Conservation (phyloP, 257 asterid species). For the Ocimum tenuiflorum region DNA sequence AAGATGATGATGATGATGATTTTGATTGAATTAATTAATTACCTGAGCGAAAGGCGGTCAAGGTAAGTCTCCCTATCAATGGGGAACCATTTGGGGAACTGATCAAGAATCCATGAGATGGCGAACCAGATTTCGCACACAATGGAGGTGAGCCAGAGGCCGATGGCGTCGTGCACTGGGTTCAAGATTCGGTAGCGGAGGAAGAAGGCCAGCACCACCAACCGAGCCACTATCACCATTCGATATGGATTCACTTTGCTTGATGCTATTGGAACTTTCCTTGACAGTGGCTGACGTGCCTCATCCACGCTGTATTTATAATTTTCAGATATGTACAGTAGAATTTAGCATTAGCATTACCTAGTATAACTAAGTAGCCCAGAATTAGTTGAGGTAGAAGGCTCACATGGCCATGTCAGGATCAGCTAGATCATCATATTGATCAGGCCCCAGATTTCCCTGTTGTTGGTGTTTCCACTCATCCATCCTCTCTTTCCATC, state of each 20-base stretch:
- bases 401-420: conserved; percentile 71
- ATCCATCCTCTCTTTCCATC: conserved; percentile 94
- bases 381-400: too few relatives aligned
- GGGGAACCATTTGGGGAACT: too few relatives aligned
- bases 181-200: conserved; percentile 83
- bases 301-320: conserved; percentile 69
- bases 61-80: conserved; percentile 89
- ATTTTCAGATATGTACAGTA: too few relatives aligned
- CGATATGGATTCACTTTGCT: conserved; percentile 91
- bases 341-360: too few relatives aligned
- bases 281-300: conserved; percentile 87
- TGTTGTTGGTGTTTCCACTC: conserved; percentile 95
- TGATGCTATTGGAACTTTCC: conserved; percentile 92
- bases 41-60: conserved; percentile 95
- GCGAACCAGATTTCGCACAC: too few relatives aligned
- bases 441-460: conserved; percentile 61
- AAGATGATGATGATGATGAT: too few relatives aligned
- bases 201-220: conserved; percentile 68
- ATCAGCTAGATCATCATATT: conserved; percentile 54
- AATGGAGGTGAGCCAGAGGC: conserved; percentile 99
- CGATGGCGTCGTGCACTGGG: conserved; percentile 88
- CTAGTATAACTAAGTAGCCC: too few relatives aligned
- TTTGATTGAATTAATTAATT: too few relatives aligned
- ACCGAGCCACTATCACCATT: conserved; percentile 85
- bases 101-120: too few relatives aligned